Conservation (phyloP, 441 rosid genomes). For the Mallotus repandus region DNA sequence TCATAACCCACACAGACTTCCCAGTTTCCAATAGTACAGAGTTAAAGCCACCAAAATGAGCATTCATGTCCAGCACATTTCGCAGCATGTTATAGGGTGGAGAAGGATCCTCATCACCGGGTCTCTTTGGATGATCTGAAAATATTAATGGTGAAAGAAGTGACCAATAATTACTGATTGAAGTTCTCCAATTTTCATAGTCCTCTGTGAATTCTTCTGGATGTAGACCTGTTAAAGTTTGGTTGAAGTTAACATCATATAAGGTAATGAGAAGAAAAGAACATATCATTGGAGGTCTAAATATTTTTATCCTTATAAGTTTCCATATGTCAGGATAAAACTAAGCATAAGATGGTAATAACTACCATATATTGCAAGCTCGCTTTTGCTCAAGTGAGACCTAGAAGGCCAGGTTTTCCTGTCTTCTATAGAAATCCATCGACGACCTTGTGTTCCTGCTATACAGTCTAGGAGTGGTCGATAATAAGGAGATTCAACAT, state of each 20-base stretch:
- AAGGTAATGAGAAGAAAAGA: background rate
- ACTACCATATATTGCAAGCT: slow-evolving; percentile 80
- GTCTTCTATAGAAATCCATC: slow-evolving; percentile 84
- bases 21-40: slow-evolving; percentile 74
- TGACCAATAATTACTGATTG: slow-evolving; percentile 84
- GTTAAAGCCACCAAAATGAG: slow-evolving; percentile 88
- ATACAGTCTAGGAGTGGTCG: slow-evolving; percentile 84
- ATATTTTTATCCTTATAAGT: background rate
- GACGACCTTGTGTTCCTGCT: slow-evolving; percentile 73
- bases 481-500: slow-evolving; percentile 89
- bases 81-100: slow-evolving; percentile 97
- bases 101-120: slow-evolving; percentile 95
- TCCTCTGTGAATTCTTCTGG: slow-evolving; percentile 69
- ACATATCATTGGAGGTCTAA: background rate
- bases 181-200: slow-evolving; percentile 53
- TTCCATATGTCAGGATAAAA: background rate
- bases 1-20: slow-evolving; percentile 97
- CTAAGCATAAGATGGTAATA: slow-evolving; percentile 15
- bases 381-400: slow-evolving; percentile 71
- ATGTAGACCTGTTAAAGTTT: slow-evolving; percentile 56
- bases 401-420: slow-evolving; percentile 84
- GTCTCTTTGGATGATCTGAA: slow-evolving; percentile 99
- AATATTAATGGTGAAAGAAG: slow-evolving; percentile 93
- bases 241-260: slow-evolving; percentile 9
- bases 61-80: slow-evolving; percentile 96